Conservation (phyloP, 2,329 filamentous ascomycete species). For the Lachnum nothofagi region DNA sequence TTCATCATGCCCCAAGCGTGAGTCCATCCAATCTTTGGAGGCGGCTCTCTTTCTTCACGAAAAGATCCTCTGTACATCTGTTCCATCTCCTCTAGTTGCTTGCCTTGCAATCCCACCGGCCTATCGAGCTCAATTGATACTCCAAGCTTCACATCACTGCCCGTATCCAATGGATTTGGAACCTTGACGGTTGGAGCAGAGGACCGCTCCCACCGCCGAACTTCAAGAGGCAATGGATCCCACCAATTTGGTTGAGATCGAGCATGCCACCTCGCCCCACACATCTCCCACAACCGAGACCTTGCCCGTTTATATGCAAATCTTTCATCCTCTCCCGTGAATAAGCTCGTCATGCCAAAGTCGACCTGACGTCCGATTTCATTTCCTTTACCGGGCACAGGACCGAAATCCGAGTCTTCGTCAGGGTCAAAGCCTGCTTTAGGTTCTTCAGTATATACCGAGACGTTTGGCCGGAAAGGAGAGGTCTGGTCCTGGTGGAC, state of each 20-base stretch:
- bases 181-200: neutral
- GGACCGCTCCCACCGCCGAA: constrained; percentile 60
- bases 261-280: constrained; percentile 66
- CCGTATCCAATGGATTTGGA: neutral
- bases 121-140: constrained; percentile 39
- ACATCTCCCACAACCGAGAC: constrained; percentile 79
- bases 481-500: constrained; percentile 73
- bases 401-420: constrained; percentile 52
- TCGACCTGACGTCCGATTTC: constrained; percentile 44
- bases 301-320: constrained; percentile 76
- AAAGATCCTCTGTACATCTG: constrained; percentile 25
- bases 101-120: constrained; percentile 37
- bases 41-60: constrained; percentile 38
- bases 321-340: constrained; percentile 75
- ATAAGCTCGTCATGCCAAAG: constrained; percentile 61
- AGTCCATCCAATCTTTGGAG: constrained; percentile 46
- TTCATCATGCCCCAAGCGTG: constrained; percentile 50
- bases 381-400: constrained; percentile 30
- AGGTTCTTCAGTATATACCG: constrained; percentile 50
- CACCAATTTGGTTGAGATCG: constrained; percentile 59
- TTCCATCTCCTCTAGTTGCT: constrained; percentile 22
- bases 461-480: constrained; percentile 75
- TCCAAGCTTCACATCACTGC: constrained; percentile 39
- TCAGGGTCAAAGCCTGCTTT: constrained; percentile 50
- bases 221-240: constrained; percentile 58